Evolutionary conservation across 345 rosid genomes (phyloP), one percentile per base, ranked within the genome.

Genomic region (Populus nigra): DNA sequence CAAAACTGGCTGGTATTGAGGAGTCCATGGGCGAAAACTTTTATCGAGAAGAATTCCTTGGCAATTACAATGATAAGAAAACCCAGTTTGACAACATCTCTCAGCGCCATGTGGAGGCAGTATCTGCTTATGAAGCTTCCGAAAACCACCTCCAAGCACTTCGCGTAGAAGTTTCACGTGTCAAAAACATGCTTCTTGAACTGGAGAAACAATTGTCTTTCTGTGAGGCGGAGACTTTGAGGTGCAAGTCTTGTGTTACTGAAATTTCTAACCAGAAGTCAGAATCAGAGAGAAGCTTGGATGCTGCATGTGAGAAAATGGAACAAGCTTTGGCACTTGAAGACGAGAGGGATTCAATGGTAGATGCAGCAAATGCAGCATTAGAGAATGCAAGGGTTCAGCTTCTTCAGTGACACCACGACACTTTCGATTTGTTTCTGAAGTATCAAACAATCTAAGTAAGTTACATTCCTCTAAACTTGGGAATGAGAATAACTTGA

Each of bases 221-320:
- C 50, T 87, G 87, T 36, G 83, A 87, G 69, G 78, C 82, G 6
- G 87, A 87, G 82, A 83, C 85, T 35, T 78, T 57, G 16, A 76
- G 76, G 43, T 84, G 36, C 17, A 78, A 78, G 78, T 45, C 50
- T 53, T 29, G 38, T 12, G 36, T 23, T 38, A 57, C 57, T 74
- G 69, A 79, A 70, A 76, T 75, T 45, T 77, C 73, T 25, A 43
- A 65, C 17, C 74, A 79, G 12, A 73, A 79, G 86, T 71, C 69
- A 11, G 83, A 81, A 72, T 76, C 80, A 29, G 73, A 79, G 77
- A 82, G 45, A 23, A 79, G 71, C 27, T 71, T 85, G 85, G 77
- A 85, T 73, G 68, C 74, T 38, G 76, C 75, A n/a, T 67, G 73
- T 73, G 65, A 68, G 8, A 50, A 74, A 38, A 68, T 81, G 74